phyloP scores from a whole-genome alignment of 805 yeast species.

The Pichia phayaonensis region DNA sequence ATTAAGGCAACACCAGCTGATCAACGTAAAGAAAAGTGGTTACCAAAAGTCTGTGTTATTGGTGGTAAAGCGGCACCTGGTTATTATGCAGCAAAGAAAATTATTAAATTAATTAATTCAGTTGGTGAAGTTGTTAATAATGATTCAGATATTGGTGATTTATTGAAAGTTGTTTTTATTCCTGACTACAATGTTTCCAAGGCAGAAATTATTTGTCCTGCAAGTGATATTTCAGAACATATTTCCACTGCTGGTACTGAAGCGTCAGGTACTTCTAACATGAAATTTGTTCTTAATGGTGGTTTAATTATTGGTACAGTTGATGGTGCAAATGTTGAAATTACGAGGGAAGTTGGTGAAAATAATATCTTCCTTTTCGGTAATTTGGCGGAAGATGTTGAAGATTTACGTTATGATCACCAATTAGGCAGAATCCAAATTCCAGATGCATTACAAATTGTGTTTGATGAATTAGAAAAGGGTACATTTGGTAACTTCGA shows the following conservation, averaged over 20 bases:
- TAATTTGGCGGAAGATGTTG: slow-evolving; percentile 83
- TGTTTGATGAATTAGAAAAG: slow-evolving; percentile 55
- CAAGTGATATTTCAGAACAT: slow-evolving; percentile 85
- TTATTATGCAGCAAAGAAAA: slow-evolving; percentile 87
- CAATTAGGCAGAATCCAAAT: slow-evolving; percentile 49
- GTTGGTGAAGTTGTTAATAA: slow-evolving; percentile 76
- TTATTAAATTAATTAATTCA: slow-evolving; percentile 75
- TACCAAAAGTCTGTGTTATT: slow-evolving; percentile 72
- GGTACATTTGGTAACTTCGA: slow-evolving; percentile 65
- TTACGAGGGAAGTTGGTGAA: slow-evolving; percentile 88
- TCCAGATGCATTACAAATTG: slow-evolving; percentile 53
- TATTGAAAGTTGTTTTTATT: slow-evolving; percentile 78
- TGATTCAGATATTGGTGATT: slow-evolving; percentile 65
- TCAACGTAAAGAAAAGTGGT: slow-evolving; percentile 51
- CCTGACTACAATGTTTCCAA: slow-evolving; percentile 93
- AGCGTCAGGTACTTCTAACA: slow-evolving; percentile 92
- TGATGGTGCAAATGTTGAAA: slow-evolving; percentile 95
- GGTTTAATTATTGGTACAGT: slow-evolving; percentile 93
- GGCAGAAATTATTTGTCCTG: slow-evolving; percentile 87
- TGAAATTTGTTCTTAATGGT: slow-evolving; percentile 92
- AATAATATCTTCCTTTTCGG: slow-evolving; percentile 91
- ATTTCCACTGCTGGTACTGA: slow-evolving; percentile 97
- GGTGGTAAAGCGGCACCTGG: slow-evolving; percentile 99
- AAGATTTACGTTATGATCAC: slow-evolving; percentile 73
- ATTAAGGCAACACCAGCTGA: slow-evolving; percentile 61